Base-by-base conservation (phyloP, 371 early-diverging fungal species). In the Fennellomyces sp. region DNA sequence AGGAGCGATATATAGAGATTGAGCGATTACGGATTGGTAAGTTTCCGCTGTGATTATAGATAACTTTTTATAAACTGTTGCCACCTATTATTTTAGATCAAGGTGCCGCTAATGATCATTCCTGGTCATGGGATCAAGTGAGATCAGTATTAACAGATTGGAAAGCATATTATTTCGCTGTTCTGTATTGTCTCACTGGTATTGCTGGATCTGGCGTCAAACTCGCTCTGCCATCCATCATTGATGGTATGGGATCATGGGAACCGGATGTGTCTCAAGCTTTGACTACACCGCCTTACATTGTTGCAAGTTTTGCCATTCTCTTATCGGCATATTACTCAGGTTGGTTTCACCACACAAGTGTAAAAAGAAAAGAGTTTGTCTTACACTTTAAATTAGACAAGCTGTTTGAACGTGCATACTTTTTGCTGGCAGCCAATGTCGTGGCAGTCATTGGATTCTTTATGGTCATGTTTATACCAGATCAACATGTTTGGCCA, bases 1-100 rank as follows among this genome's bases (percentile, higher is more conserved):
- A 76, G 52, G 89, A 90, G 58, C 62, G 75, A 17, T 68, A 70
- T 5, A 55, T 81, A 13, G 81, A 79, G 0, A 61, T 65, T 1
- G 35, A 61, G 33, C 69, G 88, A 45, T 15, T 45, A 45, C 17
- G 23, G 23, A 17, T 45, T 23, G 45, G 45, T 45, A 45, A 45
- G 17, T n/a, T n/a, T n/a, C n/a, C n/a, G n/a, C n/a, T n/a, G 35
- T 8, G 35, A 33, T 33, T 33, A 33, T 13, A 33, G 35, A 33
- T 33, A n/a, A n/a, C n/a, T n/a, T n/a, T 25, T 42, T 10, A 42
- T 6, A 42, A 7, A 12, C 45, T 5, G 17, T 21, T 12, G 5
- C 12, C 12, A 42, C 25, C 42, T 41, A 5, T 30, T 28, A 12
- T 8, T 33, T 56, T 55, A 73, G 75, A 75, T 63, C 70, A 70